Evolutionary conservation across 1,284 basidiomycete species (phyloP).

Genomic region (Cryptococcus sp.): DNA sequence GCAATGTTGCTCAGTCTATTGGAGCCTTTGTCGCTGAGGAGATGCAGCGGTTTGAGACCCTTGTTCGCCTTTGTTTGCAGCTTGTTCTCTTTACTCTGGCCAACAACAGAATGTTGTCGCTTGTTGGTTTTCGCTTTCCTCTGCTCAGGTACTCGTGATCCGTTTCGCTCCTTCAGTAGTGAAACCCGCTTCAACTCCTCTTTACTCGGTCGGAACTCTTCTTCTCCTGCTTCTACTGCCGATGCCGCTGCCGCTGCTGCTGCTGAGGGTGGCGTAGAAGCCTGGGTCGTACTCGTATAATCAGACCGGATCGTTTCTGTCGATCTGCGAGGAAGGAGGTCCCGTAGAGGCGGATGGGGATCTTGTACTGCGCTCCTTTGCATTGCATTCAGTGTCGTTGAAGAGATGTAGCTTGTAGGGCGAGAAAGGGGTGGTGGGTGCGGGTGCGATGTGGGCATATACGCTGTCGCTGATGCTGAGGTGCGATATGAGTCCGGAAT

Average conservation of each 20-base stretch:
- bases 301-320: conserved; percentile 24
- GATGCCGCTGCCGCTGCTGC: neutral
- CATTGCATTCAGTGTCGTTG: neutral
- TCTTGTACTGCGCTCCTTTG: conserved; percentile 3
- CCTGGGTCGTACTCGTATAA: conserved; percentile 1
- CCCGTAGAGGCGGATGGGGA: conserved; percentile 19
- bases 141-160: neutral
- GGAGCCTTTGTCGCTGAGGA: neutral
- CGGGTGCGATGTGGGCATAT: conserved; percentile 11
- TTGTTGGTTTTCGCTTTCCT: neutral
- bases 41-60: neutral
- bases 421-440: conserved; percentile 19
- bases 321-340: conserved; percentile 17
- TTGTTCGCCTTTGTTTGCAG: neutral
- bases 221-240: neutral
- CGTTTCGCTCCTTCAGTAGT: conserved; percentile 19
- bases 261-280: neutral
- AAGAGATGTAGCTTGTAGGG: conserved; percentile 10
- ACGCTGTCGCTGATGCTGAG: neutral
- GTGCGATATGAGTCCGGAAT: conserved; percentile 7
- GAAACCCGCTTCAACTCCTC: conserved; percentile 21
- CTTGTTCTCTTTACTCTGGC: neutral
- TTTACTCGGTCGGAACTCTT: conserved; percentile 14
- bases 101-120: neutral
- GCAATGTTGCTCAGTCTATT: neutral